A percentile compares a stretch with the other conserved stretches of the same genome.
phyloP scores from a whole-genome alignment of 805 yeast genomes.

The Maudiozyma serrabonitensis region DNA sequence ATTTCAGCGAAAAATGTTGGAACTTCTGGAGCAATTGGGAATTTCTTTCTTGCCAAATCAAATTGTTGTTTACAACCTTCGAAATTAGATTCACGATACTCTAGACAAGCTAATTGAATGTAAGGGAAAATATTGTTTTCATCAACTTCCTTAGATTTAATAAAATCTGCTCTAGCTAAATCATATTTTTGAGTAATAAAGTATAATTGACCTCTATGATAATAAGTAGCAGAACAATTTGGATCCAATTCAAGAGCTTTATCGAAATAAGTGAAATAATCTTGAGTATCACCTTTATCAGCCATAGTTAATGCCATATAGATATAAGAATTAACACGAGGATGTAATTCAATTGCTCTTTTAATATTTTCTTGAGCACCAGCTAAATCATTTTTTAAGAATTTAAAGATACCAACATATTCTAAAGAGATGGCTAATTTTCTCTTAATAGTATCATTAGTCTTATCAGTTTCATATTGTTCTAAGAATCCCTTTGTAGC shows the following conservation, averaged over 20 bases:
- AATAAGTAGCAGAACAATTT: constrained; percentile 70
- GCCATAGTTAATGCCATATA: constrained; percentile 75
- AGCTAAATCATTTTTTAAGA: constrained; percentile 65
- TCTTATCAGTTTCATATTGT: constrained; percentile 17
- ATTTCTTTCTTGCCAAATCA: constrained; percentile 57
- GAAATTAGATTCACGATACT: constrained; percentile 57
- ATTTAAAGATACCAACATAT: constrained; percentile 72
- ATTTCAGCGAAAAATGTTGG: constrained; percentile 96
- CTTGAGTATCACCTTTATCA: constrained; percentile 63
- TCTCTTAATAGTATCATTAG: constrained; percentile 23
- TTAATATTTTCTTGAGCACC: constrained; percentile 56
- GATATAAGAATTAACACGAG: constrained; percentile 76
- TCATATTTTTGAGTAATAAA: constrained; percentile 69
- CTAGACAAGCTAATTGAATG: constrained; percentile 87
- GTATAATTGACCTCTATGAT: constrained; percentile 89
- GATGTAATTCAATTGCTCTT: constrained; percentile 52
- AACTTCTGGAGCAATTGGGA: constrained; percentile 83
- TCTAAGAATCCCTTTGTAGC: constrained; percentile 41
- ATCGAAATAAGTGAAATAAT: constrained; percentile 63
- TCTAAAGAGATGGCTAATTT: constrained; percentile 68
- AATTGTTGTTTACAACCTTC: constrained; percentile 56
- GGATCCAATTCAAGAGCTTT: constrained; percentile 63
- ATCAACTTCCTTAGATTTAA: constrained; percentile 65
- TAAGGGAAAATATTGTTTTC: constrained; percentile 71
- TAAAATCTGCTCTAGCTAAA: constrained; percentile 66